A percentile compares a stretch with the other conserved stretches of the same genome.
phyloP scores from a whole-genome alignment of 2,329 filamentous ascomycete species.

The Colletotrichum tanaceti region DNA sequence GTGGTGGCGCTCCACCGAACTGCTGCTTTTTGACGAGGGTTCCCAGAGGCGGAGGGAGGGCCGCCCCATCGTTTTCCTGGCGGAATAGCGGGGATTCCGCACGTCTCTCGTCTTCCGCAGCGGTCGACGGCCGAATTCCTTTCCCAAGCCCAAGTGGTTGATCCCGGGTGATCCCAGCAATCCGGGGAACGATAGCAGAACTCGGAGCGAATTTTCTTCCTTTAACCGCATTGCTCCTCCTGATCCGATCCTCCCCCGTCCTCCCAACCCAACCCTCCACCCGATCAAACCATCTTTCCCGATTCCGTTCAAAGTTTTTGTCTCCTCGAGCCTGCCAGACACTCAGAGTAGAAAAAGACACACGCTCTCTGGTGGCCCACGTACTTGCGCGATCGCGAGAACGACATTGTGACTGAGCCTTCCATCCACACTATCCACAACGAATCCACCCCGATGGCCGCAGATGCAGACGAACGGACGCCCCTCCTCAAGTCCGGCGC shows the following conservation, averaged over 20 bases:
- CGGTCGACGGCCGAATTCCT: background rate
- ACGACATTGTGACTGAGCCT: slow-evolving; percentile 7
- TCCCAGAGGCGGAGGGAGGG: slow-evolving; percentile 18
- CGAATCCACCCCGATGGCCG: slow-evolving; percentile 27
- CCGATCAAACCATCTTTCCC: slow-evolving; percentile 13
- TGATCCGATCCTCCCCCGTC: background rate
- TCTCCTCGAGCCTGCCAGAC: slow-evolving; percentile 25
- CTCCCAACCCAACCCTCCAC: background rate
- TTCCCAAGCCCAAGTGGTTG: background rate
- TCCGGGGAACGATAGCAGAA: slow-evolving; percentile 16
- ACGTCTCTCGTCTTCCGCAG: slow-evolving; percentile 26
- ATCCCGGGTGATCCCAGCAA: slow-evolving; percentile 2
- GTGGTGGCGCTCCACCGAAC: slow-evolving; percentile 25
- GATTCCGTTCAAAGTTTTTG: slow-evolving; percentile 21
- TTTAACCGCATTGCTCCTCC: slow-evolving; percentile 13
- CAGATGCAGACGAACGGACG: slow-evolving; percentile 34
- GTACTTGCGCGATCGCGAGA: background rate
- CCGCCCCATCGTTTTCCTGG: slow-evolving; percentile 25
- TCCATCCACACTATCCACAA: no score
- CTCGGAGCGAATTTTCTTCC: background rate
- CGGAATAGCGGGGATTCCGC: slow-evolving; percentile 37
- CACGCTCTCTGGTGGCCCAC: slow-evolving; percentile 1
- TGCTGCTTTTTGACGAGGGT: background rate
- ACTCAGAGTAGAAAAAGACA: background rate
- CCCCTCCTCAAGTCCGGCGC: slow-evolving; percentile 37